Percentiles rank a stretch among this genome's conserved stretches.
These are phyloP conservation scores for Pugionium cornutum DNA, from an alignment of 345 rosid species.

Conservation along the genomic window DNA sequence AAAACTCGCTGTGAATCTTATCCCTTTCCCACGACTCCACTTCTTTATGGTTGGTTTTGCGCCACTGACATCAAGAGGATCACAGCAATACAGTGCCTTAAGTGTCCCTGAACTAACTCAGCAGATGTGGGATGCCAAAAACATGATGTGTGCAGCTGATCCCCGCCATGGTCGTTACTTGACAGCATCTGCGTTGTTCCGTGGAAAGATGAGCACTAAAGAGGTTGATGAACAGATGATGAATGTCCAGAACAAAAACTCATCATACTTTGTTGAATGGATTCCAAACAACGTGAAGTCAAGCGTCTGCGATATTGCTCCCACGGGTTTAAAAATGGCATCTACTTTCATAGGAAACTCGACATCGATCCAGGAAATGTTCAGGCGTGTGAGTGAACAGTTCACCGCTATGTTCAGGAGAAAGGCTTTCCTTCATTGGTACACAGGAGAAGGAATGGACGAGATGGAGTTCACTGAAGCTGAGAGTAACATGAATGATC, in stretches of 20 bases:
- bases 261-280: constrained; percentile 39
- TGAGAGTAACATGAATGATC: constrained; percentile 43
- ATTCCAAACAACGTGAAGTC: constrained; percentile 40
- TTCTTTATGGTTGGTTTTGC: constrained; percentile 41
- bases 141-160: constrained; percentile 52
- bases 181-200: constrained; percentile 45
- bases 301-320: constrained; percentile 39
- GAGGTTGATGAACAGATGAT: not conserved
- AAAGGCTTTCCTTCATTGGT: constrained; percentile 41
- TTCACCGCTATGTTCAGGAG: constrained; percentile 43
- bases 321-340: constrained; percentile 35
- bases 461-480: constrained; percentile 42
- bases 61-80: constrained; percentile 46
- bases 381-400: constrained; percentile 41
- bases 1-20: constrained; percentile 45
- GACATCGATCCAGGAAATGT: constrained; percentile 40
- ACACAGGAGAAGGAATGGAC: constrained; percentile 44
- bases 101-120: constrained; percentile 47
- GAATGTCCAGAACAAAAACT: constrained; percentile 39
- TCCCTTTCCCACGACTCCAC: constrained; percentile 48
- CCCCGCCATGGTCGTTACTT: constrained; percentile 48
- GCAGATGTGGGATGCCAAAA: constrained; percentile 48
- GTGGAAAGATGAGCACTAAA: constrained; percentile 45
- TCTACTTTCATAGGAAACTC: constrained; percentile 36
- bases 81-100: constrained; percentile 43